phyloP scores from a whole-genome alignment of 192 early-diverging fungal species.

The Coemansia sp. region DNA sequence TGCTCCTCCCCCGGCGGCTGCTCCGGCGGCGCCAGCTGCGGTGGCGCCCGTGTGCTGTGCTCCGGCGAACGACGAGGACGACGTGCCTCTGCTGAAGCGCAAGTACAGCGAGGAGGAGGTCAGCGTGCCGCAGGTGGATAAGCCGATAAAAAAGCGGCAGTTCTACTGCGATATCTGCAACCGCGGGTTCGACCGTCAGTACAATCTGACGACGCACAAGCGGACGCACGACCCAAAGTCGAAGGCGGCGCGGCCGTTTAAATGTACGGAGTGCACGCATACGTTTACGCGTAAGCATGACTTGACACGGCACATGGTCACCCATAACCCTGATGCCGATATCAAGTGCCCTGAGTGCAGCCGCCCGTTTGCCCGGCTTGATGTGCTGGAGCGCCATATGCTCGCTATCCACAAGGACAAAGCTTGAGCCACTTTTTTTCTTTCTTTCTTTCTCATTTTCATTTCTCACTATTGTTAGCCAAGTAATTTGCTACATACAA shows the following conservation, averaged over 20 bases:
- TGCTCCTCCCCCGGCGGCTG: background rate
- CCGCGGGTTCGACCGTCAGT: slow-evolving; percentile 76
- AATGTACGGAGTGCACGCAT: slow-evolving; percentile 60
- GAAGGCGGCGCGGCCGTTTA: slow-evolving; percentile 55
- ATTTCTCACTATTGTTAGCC: slow-evolving; percentile 4
- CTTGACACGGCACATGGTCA: slow-evolving; percentile 64
- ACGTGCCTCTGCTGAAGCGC: slow-evolving; percentile 12
- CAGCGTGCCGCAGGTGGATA: background rate
- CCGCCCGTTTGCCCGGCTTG: slow-evolving; percentile 56
- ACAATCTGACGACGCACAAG: slow-evolving; percentile 83
- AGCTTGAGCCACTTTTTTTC: slow-evolving; percentile 1
- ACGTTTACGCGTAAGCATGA: slow-evolving; percentile 85
- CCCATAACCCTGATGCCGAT: slow-evolving; percentile 55
- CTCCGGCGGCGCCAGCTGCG: background rate
- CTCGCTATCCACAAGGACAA: slow-evolving; percentile 38
- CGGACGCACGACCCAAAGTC: slow-evolving; percentile 66
- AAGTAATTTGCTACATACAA: slow-evolving; percentile 7
- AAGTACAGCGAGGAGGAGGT: slow-evolving; percentile 1
- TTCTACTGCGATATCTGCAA: slow-evolving; percentile 63
- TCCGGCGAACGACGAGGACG: background rate
- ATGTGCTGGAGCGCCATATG: slow-evolving; percentile 56
- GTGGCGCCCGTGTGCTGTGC: no score
- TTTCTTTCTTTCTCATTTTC: background rate
- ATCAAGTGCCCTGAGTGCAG: slow-evolving; percentile 57
- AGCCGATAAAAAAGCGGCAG: background rate